Conservation (phyloP, 2,329 filamentous ascomycete genomes). For the Juglanconis sp. region DNA sequence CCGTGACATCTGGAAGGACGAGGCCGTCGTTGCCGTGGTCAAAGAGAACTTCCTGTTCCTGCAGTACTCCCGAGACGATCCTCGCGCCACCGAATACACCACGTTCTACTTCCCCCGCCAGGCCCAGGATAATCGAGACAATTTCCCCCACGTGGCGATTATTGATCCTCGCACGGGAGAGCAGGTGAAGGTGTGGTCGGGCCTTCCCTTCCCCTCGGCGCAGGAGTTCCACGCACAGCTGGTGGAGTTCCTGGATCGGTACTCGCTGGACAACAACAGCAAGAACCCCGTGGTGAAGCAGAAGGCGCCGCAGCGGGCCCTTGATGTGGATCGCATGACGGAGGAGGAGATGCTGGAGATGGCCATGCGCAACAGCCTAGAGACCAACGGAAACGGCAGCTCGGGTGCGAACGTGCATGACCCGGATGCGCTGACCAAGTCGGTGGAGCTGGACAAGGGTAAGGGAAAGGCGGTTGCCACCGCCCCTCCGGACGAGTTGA, state of each 20-base stretch:
- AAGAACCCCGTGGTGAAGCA: slow-evolving; percentile 92
- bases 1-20: slow-evolving; percentile 92
- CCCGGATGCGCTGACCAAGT: slow-evolving; percentile 83
- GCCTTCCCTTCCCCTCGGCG: slow-evolving; percentile 71
- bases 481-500: slow-evolving; percentile 29
- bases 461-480: slow-evolving; percentile 44
- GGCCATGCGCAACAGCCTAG: slow-evolving; percentile 85
- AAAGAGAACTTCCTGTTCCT: slow-evolving; percentile 93
- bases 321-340: slow-evolving; percentile 84
- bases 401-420: slow-evolving; percentile 56
- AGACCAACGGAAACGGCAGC: slow-evolving; percentile 42
- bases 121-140: slow-evolving; percentile 74
- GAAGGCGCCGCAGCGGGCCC: slow-evolving; percentile 59
- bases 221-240: slow-evolving; percentile 86
- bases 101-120: slow-evolving; percentile 81
- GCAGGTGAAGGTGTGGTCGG: slow-evolving; percentile 95
- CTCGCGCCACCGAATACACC: slow-evolving; percentile 73
- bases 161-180: slow-evolving; percentile 94
- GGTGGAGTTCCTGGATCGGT: slow-evolving; percentile 94
- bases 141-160: slow-evolving; percentile 94
- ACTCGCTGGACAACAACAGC: slow-evolving; percentile 81
- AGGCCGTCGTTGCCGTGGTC: slow-evolving; percentile 72
- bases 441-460: slow-evolving; percentile 47
- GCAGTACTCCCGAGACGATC: slow-evolving; percentile 86
- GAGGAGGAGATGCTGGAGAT: slow-evolving; percentile 97